A percentile compares a stretch with the other conserved stretches of the same genome.
phyloP scores from a whole-genome alignment of 352 stramenopile species.

The Thraustochytrium striatum region DNA sequence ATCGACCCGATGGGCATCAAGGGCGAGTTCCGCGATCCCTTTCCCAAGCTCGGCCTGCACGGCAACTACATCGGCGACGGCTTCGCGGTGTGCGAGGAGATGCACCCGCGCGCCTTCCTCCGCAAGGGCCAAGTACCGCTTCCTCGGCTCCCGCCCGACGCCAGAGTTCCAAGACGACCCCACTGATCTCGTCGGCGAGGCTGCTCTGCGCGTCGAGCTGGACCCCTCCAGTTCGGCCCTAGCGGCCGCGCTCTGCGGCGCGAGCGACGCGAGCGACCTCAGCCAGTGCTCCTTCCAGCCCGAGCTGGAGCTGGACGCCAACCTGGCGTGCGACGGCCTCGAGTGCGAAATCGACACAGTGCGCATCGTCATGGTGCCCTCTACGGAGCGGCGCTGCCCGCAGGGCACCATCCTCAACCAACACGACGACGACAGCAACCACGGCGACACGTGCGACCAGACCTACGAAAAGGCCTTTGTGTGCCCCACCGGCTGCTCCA shows the following conservation, averaged over 20 bases:
- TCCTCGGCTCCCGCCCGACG: constrained; percentile 47
- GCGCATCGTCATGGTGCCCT: constrained; percentile 59
- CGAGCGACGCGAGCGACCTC: background rate
- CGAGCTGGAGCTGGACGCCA: constrained; percentile 54
- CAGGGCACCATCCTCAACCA: background rate
- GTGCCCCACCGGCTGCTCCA: background rate
- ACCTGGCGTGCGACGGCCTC: constrained; percentile 51
- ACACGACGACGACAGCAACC: background rate
- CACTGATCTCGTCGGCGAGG: constrained; percentile 46
- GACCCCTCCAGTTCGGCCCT: constrained; percentile 52
- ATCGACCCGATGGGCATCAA: constrained; percentile 63
- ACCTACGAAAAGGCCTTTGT: background rate
- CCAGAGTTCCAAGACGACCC: constrained; percentile 33
- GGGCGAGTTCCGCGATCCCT: constrained; percentile 58
- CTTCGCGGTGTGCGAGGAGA: constrained; percentile 62
- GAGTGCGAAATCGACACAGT: constrained; percentile 61
- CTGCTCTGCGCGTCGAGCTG: constrained; percentile 47
- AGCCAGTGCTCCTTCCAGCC: constrained; percentile 52
- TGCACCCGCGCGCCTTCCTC: constrained; percentile 60
- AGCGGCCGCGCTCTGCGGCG: constrained; percentile 54
- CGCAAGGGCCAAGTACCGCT: constrained; percentile 56
- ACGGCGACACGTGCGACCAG: background rate
- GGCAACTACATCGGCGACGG: constrained; percentile 61
- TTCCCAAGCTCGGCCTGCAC: constrained; percentile 61
- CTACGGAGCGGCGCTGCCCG: background rate